A percentile compares a stretch with the other conserved stretches of the same genome.
Conservation (phyloP, 148 eudicot genomes). For the Amaranthus cruentus region DNA sequence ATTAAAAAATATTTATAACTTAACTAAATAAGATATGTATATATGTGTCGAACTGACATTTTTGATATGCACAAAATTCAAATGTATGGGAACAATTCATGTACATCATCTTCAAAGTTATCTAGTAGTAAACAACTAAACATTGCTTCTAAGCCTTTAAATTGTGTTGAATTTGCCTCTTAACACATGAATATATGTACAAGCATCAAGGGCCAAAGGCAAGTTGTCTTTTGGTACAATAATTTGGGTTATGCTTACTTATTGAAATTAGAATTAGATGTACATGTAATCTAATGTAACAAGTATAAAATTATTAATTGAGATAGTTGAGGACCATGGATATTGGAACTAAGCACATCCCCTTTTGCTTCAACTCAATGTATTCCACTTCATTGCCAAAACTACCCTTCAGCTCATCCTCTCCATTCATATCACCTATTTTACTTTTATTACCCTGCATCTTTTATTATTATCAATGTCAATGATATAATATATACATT, state of each 20-base stretch:
- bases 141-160: no score
- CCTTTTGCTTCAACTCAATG: slow-evolving; percentile 40
- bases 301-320: slow-evolving; percentile 12
- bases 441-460: slow-evolving; percentile 2
- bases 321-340: slow-evolving; percentile 39
- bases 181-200: no score
- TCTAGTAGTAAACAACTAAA: no score
- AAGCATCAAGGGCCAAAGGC: neutral
- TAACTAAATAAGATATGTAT: no score
- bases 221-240: neutral
- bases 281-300: neutral
- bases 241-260: neutral
- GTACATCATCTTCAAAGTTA: no score
- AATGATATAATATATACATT: neutral
- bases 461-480: neutral
- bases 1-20: no score
- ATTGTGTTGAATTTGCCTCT: no score
- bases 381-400: neutral
- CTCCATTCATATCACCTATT: neutral
- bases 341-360: slow-evolving; percentile 54
- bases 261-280: neutral
- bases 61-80: no score
- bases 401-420: neutral
- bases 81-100: no score
- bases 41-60: no score